A percentile compares a stretch with the other conserved stretches of the same genome.
Conservation (phyloP, 352 stramenopile species). For the Globisporangium recalcitrans region DNA sequence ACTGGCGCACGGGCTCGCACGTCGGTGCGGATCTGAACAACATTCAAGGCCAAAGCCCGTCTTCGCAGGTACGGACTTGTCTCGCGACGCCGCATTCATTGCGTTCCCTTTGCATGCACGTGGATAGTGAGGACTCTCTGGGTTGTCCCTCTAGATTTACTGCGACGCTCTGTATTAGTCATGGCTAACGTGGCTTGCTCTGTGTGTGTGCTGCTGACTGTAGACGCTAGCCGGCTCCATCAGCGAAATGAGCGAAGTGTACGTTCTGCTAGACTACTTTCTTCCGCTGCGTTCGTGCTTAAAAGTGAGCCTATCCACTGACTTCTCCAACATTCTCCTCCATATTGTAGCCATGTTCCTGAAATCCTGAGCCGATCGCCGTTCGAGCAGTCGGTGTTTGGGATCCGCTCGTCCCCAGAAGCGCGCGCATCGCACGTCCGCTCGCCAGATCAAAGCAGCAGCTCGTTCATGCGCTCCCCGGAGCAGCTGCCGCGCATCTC, state of each 20-base stretch:
- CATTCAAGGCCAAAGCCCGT: conserved; percentile 3
- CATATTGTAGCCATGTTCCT: conserved; percentile 24
- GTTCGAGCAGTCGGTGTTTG: conserved; percentile 40
- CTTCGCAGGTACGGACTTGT: neutral
- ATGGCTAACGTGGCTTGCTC: neutral
- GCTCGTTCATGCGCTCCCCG: conserved; percentile 27
- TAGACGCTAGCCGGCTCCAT: neutral
- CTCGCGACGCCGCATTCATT: neutral
- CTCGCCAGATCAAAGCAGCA: conserved; percentile 19
- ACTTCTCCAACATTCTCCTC: neutral
- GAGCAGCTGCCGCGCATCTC: conserved; percentile 63
- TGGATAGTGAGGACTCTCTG: neutral
- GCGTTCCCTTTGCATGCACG: neutral
- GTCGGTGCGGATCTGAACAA: conserved; percentile 28
- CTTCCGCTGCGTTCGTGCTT: too few relatives aligned
- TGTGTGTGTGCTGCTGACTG: neutral
- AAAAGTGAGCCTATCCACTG: neutral
- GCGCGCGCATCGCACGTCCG: conserved; percentile 20
- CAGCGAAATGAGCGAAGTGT: conserved; percentile 54
- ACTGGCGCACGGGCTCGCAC: conserved; percentile 69
- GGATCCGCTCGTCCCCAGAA: conserved; percentile 13
- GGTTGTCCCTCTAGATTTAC: neutral
- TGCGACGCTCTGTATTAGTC: neutral
- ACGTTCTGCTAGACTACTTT: too few relatives aligned
- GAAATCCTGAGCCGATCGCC: conserved; percentile 59